A percentile compares a stretch with the other conserved stretches of the same genome.
Conservation (phyloP, 208 protist genomes). For the Trypanosoma conorhini region DNA sequence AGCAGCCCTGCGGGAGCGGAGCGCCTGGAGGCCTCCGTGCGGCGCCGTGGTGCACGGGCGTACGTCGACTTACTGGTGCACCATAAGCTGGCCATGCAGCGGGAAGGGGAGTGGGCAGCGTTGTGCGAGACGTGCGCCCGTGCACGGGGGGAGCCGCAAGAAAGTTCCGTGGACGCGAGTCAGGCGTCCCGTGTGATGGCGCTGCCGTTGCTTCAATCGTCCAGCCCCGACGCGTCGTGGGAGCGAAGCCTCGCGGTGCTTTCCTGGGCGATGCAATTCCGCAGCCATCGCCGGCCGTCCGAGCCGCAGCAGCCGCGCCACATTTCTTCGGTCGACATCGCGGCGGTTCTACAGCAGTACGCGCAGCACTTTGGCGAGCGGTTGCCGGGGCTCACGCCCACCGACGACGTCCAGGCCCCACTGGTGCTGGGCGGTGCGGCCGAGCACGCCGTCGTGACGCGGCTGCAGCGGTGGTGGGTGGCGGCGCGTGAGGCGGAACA, state of each 20-base stretch:
- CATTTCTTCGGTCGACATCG: conserved; percentile 33
- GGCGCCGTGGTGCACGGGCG: conserved; percentile 36
- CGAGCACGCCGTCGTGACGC: conserved; percentile 15
- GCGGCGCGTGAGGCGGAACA: conserved; percentile 31
- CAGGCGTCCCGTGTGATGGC: background rate
- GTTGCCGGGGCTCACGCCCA: background rate
- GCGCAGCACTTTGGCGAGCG: conserved; percentile 26
- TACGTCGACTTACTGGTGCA: conserved; percentile 47
- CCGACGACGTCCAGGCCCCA: background rate
- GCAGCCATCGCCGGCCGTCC: background rate
- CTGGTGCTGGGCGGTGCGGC: background rate
- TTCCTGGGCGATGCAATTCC: conserved; percentile 30
- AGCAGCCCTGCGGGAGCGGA: conserved; percentile 5
- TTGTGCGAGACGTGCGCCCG: conserved; percentile 21
- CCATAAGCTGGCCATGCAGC: conserved; percentile 9
- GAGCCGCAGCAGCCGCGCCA: conserved; percentile 8
- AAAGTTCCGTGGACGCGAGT: background rate
- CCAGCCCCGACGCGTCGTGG: conserved; percentile 19
- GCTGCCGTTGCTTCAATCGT: conserved; percentile 17
- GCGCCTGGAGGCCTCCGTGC: conserved; percentile 24
- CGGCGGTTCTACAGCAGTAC: conserved; percentile 25
- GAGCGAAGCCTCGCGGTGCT: conserved; percentile 27
- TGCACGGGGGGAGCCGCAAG: background rate
- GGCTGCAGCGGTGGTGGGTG: conserved; percentile 30
- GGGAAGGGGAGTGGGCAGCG: conserved; percentile 29